Conservation (phyloP, 805 yeast species). For the Kodamaea sagamina region DNA sequence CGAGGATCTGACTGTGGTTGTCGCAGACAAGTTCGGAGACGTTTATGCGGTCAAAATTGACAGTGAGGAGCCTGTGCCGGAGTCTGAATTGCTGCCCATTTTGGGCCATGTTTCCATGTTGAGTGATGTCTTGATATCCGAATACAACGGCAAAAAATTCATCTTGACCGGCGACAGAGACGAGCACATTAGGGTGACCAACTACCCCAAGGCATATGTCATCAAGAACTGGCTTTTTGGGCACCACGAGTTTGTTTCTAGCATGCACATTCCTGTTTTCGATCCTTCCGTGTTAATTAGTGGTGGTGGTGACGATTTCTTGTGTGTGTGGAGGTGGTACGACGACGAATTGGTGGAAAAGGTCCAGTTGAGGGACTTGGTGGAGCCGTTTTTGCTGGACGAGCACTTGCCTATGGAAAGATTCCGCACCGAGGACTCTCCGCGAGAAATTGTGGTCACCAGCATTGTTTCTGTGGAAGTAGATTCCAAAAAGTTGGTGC, state of each 20-base stretch:
- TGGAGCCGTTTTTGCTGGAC: constrained; percentile 48
- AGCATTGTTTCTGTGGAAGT: constrained; percentile 37
- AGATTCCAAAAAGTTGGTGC: constrained; percentile 29
- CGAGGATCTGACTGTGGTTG: constrained; percentile 53
- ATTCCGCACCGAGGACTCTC: constrained; percentile 54
- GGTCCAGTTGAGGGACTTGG: constrained; percentile 47
- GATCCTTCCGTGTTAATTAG: constrained; percentile 57
- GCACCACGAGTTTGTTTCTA: constrained; percentile 79
- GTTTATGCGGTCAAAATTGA: constrained; percentile 64
- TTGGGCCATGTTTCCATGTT: constrained; percentile 97
- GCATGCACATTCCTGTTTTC: constrained; percentile 57
- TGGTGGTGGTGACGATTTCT: constrained; percentile 87
- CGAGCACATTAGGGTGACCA: constrained; percentile 87
- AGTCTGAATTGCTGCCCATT: constrained; percentile 58
- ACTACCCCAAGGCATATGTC: constrained; percentile 74
- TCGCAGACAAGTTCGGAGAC: constrained; percentile 97
- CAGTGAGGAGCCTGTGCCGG: constrained; percentile 38
- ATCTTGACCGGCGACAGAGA: constrained; percentile 89
- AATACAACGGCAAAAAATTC: constrained; percentile 45
- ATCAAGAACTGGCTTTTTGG: constrained; percentile 86
- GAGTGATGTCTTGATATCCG: constrained; percentile 62
- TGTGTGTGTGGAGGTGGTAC: constrained; percentile 81
- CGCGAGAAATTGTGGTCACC: constrained; percentile 56
- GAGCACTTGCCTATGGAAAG: constrained; percentile 65
- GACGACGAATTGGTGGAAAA: constrained; percentile 46